These are phyloP conservation scores for Pythium monospermum DNA, from an alignment of 352 stramenopile species.

Conservation along the genomic window DNA sequence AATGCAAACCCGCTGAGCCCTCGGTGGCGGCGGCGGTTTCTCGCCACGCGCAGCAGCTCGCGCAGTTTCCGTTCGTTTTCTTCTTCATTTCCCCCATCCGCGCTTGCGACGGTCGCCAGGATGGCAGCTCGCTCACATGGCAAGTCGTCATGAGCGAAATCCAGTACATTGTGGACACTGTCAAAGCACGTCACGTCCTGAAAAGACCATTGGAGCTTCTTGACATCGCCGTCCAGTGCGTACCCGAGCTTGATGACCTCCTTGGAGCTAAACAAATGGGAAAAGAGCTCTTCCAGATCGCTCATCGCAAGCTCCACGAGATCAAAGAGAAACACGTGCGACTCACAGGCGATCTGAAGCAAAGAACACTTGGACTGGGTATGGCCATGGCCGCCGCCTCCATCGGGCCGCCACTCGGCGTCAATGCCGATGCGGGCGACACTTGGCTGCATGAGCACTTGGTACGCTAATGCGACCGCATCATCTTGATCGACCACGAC, in stretches of 20 bases:
- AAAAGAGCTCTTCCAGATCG: conserved; percentile 66
- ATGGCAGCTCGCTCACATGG: background rate
- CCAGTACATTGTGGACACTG: conserved; percentile 53
- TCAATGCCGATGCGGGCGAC: conserved; percentile 51
- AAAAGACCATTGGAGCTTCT: conserved; percentile 65
- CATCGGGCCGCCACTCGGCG: conserved; percentile 66
- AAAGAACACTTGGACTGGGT: conserved; percentile 60
- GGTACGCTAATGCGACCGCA: conserved; percentile 35
- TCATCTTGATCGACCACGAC: conserved; percentile 62
- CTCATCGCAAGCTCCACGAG: conserved; percentile 41
- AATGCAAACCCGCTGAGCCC: conserved; percentile 52
- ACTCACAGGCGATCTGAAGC: conserved; percentile 61
- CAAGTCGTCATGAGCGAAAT: conserved; percentile 47
- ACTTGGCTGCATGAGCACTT: conserved; percentile 37
- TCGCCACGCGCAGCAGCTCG: conserved; percentile 10
- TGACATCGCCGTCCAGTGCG: conserved; percentile 59
- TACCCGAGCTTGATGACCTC: conserved; percentile 59
- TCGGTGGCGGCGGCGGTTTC: conserved; percentile 32
- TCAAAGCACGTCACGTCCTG: conserved; percentile 61
- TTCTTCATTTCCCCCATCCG: background rate
- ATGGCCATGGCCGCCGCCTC: conserved; percentile 17
- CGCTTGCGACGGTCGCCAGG: background rate
- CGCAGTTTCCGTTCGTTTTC: conserved; percentile 3
- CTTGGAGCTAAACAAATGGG: conserved; percentile 47
- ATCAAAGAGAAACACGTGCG: conserved; percentile 68